These are phyloP conservation scores for Colletotrichum theobromicola DNA, from an alignment of 2,329 filamentous ascomycete species.

Conservation along the genomic window DNA sequence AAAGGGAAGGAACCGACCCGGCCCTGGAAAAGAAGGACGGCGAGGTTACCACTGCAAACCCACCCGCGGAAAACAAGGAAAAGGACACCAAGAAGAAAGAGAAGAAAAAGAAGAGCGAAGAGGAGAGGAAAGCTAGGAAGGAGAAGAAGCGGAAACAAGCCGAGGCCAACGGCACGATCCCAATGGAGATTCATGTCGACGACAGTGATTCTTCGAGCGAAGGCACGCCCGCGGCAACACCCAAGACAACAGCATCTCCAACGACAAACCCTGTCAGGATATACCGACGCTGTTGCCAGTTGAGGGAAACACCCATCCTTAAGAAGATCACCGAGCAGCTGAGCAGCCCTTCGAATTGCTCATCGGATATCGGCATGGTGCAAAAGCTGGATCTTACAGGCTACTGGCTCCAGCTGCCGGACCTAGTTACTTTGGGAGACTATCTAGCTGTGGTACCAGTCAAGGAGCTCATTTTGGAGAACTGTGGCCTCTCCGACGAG, in stretches of 20 bases:
- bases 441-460: slow-evolving; percentile 94
- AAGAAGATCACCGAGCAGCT: slow-evolving; percentile 93
- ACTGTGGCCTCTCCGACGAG: slow-evolving; percentile 86
- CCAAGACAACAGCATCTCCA: slow-evolving; percentile 61
- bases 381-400: slow-evolving; percentile 83
- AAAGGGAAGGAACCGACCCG: slow-evolving; percentile 36
- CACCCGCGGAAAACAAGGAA: slow-evolving; percentile 33
- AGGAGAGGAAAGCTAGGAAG: slow-evolving; percentile 89
- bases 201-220: slow-evolving; percentile 63
- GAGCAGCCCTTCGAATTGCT: slow-evolving; percentile 69
- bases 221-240: slow-evolving; percentile 57
- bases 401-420: slow-evolving; percentile 81
- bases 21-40: slow-evolving; percentile 26
- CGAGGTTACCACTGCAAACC: slow-evolving; percentile 24
- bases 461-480: slow-evolving; percentile 83
- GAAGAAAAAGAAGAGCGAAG: slow-evolving; percentile 94
- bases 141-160: slow-evolving; percentile 86
- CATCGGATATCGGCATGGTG: slow-evolving; percentile 75
- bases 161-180: slow-evolving; percentile 85
- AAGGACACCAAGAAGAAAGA: slow-evolving; percentile 79
- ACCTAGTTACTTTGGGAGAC: slow-evolving; percentile 87
- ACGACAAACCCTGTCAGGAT: slow-evolving; percentile 93
- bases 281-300: slow-evolving; percentile 91
- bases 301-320: slow-evolving; percentile 89
- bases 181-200: slow-evolving; percentile 80